Conservation (phyloP, 495 filamentous ascomycete species). For the Glarea lozoyensis region DNA sequence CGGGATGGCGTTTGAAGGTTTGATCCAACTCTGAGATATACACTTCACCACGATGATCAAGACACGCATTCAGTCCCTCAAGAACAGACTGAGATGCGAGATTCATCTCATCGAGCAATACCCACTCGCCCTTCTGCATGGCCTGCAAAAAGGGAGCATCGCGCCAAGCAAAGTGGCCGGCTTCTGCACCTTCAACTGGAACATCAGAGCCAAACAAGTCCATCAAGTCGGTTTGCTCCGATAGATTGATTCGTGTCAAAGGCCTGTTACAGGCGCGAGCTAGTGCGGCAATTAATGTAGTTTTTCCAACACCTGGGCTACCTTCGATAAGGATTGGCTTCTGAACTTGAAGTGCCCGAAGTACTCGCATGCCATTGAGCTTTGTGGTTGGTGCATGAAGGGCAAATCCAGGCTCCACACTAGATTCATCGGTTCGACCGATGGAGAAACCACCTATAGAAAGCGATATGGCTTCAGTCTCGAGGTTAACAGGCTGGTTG, state of each 20-base stretch:
- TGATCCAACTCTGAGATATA: conserved; percentile 93
- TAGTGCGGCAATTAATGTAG: conserved; percentile 78
- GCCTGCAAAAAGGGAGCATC: conserved; percentile 92
- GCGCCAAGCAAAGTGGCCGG: conserved; percentile 86
- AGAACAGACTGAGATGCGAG: conserved; percentile 93
- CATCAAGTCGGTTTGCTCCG: conserved; percentile 94
- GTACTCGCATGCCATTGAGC: conserved; percentile 79
- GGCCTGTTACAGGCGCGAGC: conserved; percentile 68
- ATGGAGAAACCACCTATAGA: conserved; percentile 73
- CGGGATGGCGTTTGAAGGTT: conserved; percentile 77
- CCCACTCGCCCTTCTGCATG: conserved; percentile 95
- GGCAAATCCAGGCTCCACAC: conserved; percentile 55
- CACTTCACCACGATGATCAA: conserved; percentile 94
- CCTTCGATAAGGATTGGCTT: conserved; percentile 94
- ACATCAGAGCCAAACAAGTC: conserved; percentile 97
- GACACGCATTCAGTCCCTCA: conserved; percentile 92
- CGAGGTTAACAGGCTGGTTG: conserved; percentile 19
- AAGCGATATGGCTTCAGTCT: conserved; percentile 27
- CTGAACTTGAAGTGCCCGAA: conserved; percentile 77
- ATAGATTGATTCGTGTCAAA: conserved; percentile 89
- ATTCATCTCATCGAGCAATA: conserved; percentile 98
- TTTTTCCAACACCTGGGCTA: conserved; percentile 95
- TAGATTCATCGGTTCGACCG: conserved; percentile 34
- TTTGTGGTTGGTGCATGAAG: conserved; percentile 84
- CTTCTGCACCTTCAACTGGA: conserved; percentile 78